phyloP scores from a whole-genome alignment of 2,329 filamentous ascomycete species.

The Aspergillus hiratsukae region DNA sequence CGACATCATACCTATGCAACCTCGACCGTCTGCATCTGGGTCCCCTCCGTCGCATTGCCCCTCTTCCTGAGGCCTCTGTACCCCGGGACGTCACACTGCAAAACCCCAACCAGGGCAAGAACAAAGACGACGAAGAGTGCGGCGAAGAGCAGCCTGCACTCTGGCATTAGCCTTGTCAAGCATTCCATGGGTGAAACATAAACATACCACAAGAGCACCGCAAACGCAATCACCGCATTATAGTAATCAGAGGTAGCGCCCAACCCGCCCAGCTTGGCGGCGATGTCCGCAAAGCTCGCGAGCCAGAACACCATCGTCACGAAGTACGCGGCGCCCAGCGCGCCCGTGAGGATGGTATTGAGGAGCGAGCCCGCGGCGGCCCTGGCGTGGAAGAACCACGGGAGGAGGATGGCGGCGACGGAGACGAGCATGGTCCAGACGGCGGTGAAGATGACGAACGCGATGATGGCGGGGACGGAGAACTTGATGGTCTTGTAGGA shows the following conservation, averaged over 20 bases:
- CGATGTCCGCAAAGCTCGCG: conserved; percentile 26
- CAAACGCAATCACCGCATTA: conserved; percentile 27
- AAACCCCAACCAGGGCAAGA: conserved; percentile 24
- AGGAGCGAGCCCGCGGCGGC: conserved; percentile 12
- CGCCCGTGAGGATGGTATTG: conserved; percentile 18
- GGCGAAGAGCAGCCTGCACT: conserved; percentile 24
- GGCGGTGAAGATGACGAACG: conserved; percentile 22
- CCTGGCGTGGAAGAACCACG: conserved; percentile 17
- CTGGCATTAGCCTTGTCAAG: neutral
- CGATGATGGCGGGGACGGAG: conserved; percentile 16
- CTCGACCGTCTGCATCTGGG: neutral
- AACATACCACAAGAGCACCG: conserved; percentile 24
- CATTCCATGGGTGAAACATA: neutral
- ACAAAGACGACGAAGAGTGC: conserved; percentile 24
- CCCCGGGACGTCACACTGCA: conserved; percentile 23
- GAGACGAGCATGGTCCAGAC: conserved; percentile 24
- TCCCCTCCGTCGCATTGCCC: neutral
- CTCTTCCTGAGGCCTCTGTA: conserved; percentile 6
- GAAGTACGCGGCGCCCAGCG: conserved; percentile 19
- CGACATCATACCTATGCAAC: neutral
- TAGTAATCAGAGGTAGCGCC: conserved; percentile 11
- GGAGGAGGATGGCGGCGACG: conserved; percentile 15
- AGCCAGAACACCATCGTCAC: conserved; percentile 31
- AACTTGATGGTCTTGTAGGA: conserved; percentile 9
- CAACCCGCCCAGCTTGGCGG: conserved; percentile 8